Conservation (phyloP, 495 filamentous ascomycete species). For the Neurospora sp. region DNA sequence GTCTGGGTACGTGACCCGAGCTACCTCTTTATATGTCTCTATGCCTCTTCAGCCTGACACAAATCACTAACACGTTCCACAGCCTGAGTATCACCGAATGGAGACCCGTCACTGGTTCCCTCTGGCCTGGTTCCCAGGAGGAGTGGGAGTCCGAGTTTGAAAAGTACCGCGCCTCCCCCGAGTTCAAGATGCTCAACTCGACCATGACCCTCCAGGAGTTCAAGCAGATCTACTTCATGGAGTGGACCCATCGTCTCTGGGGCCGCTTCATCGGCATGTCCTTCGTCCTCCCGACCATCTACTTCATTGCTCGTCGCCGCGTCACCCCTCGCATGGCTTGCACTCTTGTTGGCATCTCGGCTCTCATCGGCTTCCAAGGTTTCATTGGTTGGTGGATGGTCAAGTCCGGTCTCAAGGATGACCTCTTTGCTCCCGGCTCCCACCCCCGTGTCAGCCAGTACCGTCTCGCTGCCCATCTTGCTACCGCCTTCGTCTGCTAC, state of each 20-base stretch:
- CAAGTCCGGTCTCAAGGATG: slow-evolving; percentile 86
- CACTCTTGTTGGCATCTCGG: slow-evolving; percentile 72
- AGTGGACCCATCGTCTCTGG: slow-evolving; percentile 95
- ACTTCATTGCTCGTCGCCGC: slow-evolving; percentile 74
- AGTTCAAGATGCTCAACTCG: slow-evolving; percentile 82
- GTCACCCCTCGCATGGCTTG: slow-evolving; percentile 69
- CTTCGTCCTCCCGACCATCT: slow-evolving; percentile 76
- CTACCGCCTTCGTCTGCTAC: slow-evolving; percentile 83
- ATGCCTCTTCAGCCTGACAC: not conserved
- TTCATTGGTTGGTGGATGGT: slow-evolving; percentile 99
- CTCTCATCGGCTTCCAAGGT: slow-evolving; percentile 88
- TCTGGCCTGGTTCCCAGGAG: slow-evolving; percentile 64
- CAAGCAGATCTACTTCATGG: slow-evolving; percentile 99
- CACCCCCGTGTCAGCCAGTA: slow-evolving; percentile 93
- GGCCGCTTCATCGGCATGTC: slow-evolving; percentile 85
- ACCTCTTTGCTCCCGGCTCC: slow-evolving; percentile 80
- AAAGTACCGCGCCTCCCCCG: slow-evolving; percentile 82
- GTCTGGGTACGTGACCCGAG: slow-evolving; percentile 59
- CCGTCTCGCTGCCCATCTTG: slow-evolving; percentile 78
- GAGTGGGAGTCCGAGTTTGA: slow-evolving; percentile 89
- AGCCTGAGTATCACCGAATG: slow-evolving; percentile 99
- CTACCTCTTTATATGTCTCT: not conserved
- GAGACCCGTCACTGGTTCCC: slow-evolving; percentile 86
- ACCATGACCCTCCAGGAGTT: slow-evolving; percentile 87
- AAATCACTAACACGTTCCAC: not conserved